These are phyloP conservation scores for Suillus subluteus DNA, from an alignment of 768 basidiomycete genomes.

Conservation along the genomic window DNA sequence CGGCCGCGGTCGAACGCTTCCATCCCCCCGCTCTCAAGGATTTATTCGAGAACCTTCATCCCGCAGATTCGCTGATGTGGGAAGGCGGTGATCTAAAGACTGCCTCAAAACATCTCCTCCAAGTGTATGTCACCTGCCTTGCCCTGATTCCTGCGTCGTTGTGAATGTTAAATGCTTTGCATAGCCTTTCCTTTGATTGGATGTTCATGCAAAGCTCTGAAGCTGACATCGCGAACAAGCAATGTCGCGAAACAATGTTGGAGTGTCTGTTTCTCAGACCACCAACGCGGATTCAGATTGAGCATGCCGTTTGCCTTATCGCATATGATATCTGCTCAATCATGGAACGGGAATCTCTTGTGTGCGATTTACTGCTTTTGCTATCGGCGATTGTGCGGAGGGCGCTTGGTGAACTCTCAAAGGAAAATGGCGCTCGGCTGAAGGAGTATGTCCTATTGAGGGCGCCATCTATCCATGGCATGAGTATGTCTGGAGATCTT, in stretches of 20 bases:
- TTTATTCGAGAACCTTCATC: conserved; percentile 48
- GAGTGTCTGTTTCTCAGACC: conserved; percentile 32
- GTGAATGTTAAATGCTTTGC: not conserved
- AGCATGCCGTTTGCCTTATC: conserved; percentile 42
- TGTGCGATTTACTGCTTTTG: conserved; percentile 40
- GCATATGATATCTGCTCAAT: conserved; percentile 37
- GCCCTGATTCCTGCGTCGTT: not conserved
- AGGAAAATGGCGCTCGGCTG: conserved; percentile 36
- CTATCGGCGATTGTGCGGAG: conserved; percentile 41
- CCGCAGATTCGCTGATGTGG: conserved; percentile 48
- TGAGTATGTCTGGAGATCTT: conserved; percentile 37
- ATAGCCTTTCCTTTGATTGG: conserved; percentile 44
- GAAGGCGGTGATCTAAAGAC: conserved; percentile 6
- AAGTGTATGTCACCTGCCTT: not conserved
- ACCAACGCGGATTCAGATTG: conserved; percentile 34
- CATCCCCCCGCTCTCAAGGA: conserved; percentile 45
- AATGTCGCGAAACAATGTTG: conserved; percentile 38
- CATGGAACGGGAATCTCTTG: conserved; percentile 24
- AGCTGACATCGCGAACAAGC: conserved; percentile 22
- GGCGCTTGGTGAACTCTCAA: conserved; percentile 31
- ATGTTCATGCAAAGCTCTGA: conserved; percentile 44
- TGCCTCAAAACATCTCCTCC: not conserved
- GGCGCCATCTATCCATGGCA: conserved; percentile 33
- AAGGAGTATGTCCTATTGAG: conserved; percentile 46
- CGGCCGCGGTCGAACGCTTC: conserved; percentile 42